These are phyloP conservation scores for Ophiosphaerella narmari DNA, from an alignment of 2,329 filamentous ascomycete species.

Conservation along the genomic window DNA sequence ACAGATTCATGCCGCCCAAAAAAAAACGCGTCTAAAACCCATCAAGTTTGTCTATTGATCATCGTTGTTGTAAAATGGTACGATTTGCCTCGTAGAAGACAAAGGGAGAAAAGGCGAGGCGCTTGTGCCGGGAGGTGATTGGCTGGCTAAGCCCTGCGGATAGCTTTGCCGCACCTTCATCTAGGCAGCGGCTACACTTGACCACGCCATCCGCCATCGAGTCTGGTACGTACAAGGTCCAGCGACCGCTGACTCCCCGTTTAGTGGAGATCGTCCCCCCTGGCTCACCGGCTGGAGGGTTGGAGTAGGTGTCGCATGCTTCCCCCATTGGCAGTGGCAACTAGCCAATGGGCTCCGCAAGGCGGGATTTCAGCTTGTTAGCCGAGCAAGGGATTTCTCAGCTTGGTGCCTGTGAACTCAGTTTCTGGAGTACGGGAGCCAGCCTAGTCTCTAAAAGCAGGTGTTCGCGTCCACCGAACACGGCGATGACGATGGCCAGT, in stretches of 20 bases:
- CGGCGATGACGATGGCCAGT: not conserved
- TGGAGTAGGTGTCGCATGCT: not conserved
- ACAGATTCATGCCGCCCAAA: slow-evolving; percentile 15
- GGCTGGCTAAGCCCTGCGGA: slow-evolving; percentile 12
- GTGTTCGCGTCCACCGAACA: not conserved
- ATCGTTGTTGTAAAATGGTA: slow-evolving; percentile 21
- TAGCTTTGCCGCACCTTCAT: slow-evolving; percentile 22
- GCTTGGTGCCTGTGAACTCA: slow-evolving; percentile 7
- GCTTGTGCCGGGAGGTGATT: slow-evolving; percentile 19
- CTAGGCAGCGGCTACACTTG: slow-evolving; percentile 18
- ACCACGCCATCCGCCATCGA: slow-evolving; percentile 10
- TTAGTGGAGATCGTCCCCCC: slow-evolving; percentile 10
- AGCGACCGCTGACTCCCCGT: slow-evolving; percentile 8
- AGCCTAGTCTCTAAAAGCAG: too few relatives aligned
- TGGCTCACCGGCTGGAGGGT: slow-evolving; percentile 3
- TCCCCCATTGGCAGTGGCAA: slow-evolving; percentile 8
- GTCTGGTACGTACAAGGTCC: slow-evolving; percentile 3
- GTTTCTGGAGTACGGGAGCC: not conserved
- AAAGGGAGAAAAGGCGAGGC: slow-evolving; percentile 17
- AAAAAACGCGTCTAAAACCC: slow-evolving; percentile 21
- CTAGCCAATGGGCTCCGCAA: slow-evolving; percentile 12
- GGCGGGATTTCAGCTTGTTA: slow-evolving; percentile 2
- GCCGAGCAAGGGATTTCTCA: slow-evolving; percentile 1
- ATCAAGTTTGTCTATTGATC: slow-evolving; percentile 17
- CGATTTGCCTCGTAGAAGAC: slow-evolving; percentile 13